phyloP scores from a whole-genome alignment of 331 rosid genomes.

The Malus hybrid region DNA sequence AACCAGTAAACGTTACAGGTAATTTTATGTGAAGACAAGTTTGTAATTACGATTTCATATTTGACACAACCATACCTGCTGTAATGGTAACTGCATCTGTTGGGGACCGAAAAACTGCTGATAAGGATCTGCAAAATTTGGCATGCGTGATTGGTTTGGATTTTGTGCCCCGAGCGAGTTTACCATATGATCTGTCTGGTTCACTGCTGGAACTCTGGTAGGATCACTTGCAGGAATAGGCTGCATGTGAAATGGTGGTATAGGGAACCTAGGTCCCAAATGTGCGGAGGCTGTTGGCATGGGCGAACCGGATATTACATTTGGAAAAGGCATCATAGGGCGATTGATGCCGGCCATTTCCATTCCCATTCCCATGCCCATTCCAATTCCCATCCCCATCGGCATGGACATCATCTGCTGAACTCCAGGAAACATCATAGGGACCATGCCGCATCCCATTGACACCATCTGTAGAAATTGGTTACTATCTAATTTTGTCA shows the following conservation, averaged over 20 bases:
- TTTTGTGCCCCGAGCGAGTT: constrained; percentile 32
- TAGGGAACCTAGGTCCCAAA: constrained; percentile 67
- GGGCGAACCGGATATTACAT: constrained; percentile 51
- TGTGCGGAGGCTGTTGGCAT: constrained; percentile 50
- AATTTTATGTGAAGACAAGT: neutral
- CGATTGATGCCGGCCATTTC: constrained; percentile 77
- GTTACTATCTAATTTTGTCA: constrained; percentile 12
- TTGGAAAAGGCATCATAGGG: constrained; percentile 73
- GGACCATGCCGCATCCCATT: constrained; percentile 95
- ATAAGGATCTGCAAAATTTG: constrained; percentile 59
- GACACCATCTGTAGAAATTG: constrained; percentile 80
- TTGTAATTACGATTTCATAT: neutral
- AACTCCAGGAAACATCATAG: constrained; percentile 90
- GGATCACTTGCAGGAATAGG: constrained; percentile 50
- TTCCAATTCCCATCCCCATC: constrained; percentile 60
- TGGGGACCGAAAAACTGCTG: constrained; percentile 65
- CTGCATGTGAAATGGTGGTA: constrained; percentile 62
- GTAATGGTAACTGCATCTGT: constrained; percentile 53
- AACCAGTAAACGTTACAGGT: neutral
- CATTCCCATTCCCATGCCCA: constrained; percentile 82
- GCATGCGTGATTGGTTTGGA: constrained; percentile 39
- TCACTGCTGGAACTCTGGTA: constrained; percentile 38
- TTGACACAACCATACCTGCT: constrained; percentile 40
- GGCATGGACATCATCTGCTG: constrained; percentile 60
- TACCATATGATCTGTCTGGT: constrained; percentile 29